Conservation (phyloP, 2,329 filamentous ascomycete species). For the Tolypocladium sp. region DNA sequence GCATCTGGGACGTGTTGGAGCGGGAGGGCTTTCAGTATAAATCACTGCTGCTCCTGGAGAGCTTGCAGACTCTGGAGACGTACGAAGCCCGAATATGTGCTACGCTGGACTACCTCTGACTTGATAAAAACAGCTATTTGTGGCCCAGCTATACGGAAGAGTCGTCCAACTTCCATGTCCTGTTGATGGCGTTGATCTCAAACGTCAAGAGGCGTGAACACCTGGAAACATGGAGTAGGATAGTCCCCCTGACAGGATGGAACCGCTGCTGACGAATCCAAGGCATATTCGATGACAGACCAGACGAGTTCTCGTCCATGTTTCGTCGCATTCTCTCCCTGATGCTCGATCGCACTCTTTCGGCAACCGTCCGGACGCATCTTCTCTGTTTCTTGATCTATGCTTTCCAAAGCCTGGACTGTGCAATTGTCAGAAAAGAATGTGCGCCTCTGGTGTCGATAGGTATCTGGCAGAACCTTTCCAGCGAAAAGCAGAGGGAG, state of each 20-base stretch:
- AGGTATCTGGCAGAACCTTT: slow-evolving; percentile 89
- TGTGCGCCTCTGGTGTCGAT: slow-evolving; percentile 93
- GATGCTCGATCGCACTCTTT: slow-evolving; percentile 62
- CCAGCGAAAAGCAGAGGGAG: slow-evolving; percentile 66
- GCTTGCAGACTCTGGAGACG: slow-evolving; percentile 82
- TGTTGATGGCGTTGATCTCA: slow-evolving; percentile 75
- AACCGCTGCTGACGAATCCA: slow-evolving; percentile 8
- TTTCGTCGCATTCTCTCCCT: slow-evolving; percentile 87
- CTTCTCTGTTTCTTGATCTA: slow-evolving; percentile 85
- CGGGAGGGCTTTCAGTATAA: slow-evolving; percentile 69
- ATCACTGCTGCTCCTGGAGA: slow-evolving; percentile 76
- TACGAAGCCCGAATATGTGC: slow-evolving; percentile 19
- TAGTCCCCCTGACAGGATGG: background rate
- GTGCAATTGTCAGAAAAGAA: slow-evolving; percentile 82
- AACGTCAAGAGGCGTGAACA: slow-evolving; percentile 85
- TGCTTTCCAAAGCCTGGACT: slow-evolving; percentile 91
- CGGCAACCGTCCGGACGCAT: slow-evolving; percentile 62
- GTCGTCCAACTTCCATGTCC: slow-evolving; percentile 82
- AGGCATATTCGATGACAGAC: slow-evolving; percentile 68
- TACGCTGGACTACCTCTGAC: background rate
- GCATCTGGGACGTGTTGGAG: slow-evolving; percentile 85
- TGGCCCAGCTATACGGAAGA: slow-evolving; percentile 91
- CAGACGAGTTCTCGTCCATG: slow-evolving; percentile 76
- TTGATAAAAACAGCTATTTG: slow-evolving; percentile 54
- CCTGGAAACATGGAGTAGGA: slow-evolving; percentile 74